Evolutionary conservation across 2,329 filamentous ascomycete genomes (phyloP), one percentile per base, ranked within the genome.

Genomic region (Ceratocystis ficicola): DNA sequence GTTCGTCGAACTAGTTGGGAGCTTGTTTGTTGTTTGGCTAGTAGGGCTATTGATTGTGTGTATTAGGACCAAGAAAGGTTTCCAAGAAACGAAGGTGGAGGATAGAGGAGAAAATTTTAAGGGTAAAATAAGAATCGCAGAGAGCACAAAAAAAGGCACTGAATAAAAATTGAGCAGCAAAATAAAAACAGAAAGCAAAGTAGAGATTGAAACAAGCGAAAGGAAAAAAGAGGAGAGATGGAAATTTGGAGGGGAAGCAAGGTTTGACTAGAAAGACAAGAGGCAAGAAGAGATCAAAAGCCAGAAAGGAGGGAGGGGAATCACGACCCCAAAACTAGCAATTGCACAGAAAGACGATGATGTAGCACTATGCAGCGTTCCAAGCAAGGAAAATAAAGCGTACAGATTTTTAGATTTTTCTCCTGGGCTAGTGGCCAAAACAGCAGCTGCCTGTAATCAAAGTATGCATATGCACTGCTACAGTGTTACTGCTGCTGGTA

Each of bases 351-450:
- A 32, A 28, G 2, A 32, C 55, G 4, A n/a, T 59, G 55, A 59
- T 36, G 55, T 30, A 48, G 25, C 44, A 28, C n/a, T 15, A 59
- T 36, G 55, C 55, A 48, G 17, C 44, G 17, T 30, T 15, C 10
- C 46, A 50, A 44, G 46, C 60, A 48, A 10, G 61, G 61, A 36
- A 48, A 41, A 36, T 41, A 44, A 41, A 52, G 10, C 48, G 25
- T 63, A 44, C 61, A 50, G 61, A 63, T 20, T 50, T 63, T 63
- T 63, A 50, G 61, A 63, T 20, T 50, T 63, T 63, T 63, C 44
- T 48, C 28, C 55, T 59, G 2, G 30, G 30, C n/a, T 59, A 41
- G 28, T 59, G 28, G 28, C 55, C 55, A 59, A 59, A 36, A n/a
- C 55, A 10, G 55, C 55, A 59, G 55, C 55, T 59, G 28, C 55